phyloP scores from a whole-genome alignment of 2,329 filamentous ascomycete species.

The Ceratocystis albifundus region DNA sequence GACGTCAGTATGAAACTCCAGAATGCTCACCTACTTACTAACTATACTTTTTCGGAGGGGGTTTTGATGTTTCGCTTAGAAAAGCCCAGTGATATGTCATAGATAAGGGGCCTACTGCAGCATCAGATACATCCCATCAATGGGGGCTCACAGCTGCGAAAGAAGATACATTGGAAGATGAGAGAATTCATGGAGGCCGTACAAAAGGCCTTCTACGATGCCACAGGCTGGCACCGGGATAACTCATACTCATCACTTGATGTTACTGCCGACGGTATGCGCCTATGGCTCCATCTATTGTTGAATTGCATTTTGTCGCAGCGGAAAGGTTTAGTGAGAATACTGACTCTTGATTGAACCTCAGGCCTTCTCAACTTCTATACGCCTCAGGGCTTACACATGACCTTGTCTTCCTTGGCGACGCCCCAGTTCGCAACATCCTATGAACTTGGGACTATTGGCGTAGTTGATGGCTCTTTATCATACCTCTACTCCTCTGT shows the following conservation, averaged over 20 bases:
- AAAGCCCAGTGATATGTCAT: not conserved
- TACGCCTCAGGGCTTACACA: constrained; percentile 69
- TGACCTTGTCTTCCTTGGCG: constrained; percentile 82
- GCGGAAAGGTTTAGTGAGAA: not conserved
- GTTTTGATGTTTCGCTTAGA: not conserved
- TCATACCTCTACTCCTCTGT: constrained; percentile 92
- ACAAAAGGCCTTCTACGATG: constrained; percentile 77
- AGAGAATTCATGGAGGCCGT: constrained; percentile 97
- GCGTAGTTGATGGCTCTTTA: constrained; percentile 89
- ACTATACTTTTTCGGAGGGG: not conserved
- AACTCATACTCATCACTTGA: constrained; percentile 85
- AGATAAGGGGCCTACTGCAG: not conserved
- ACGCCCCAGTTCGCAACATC: constrained; percentile 89
- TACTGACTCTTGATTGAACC: not conserved
- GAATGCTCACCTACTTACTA: not conserved
- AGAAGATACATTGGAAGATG: constrained; percentile 41
- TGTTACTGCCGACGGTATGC: constrained; percentile 63
- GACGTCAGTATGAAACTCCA: not conserved
- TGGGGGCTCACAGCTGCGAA: constrained; percentile 23
- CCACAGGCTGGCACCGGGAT: constrained; percentile 79
- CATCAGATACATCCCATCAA: not conserved
- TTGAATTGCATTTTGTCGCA: too few species aligned
- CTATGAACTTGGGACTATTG: constrained; percentile 80
- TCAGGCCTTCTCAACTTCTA: constrained; percentile 76
- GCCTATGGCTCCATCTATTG: constrained; percentile 11